phyloP scores from a whole-genome alignment of 805 yeast species.

The Wilhelminamyces savonicus region DNA sequence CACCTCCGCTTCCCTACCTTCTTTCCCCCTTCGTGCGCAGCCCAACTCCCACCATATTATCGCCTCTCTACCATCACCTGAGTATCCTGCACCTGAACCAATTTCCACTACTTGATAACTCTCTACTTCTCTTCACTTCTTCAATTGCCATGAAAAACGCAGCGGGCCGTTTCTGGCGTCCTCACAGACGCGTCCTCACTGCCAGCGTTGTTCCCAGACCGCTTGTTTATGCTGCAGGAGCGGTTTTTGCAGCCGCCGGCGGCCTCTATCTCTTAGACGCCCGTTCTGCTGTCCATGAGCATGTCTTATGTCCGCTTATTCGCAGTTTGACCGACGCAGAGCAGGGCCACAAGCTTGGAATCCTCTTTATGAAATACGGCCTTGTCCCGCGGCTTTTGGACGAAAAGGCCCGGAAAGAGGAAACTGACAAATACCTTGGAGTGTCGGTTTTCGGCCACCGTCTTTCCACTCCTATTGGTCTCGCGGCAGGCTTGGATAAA shows the following conservation, averaged over 20 bases:
- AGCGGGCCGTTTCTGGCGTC: too few relatives aligned
- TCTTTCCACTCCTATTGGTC: conserved; percentile 75
- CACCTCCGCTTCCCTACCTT: too few relatives aligned
- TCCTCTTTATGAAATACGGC: conserved; percentile 63
- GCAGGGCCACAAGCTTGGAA: conserved; percentile 73
- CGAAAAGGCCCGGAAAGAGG: conserved; percentile 40
- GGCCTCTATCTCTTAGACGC: conserved; percentile 67
- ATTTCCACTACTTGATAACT: too few relatives aligned
- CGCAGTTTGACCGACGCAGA: conserved; percentile 76
- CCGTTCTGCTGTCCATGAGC: conserved; percentile 77
- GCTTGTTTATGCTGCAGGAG: conserved; percentile 9
- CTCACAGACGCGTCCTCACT: conserved; percentile 4
- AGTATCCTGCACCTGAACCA: too few relatives aligned
- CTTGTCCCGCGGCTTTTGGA: conserved; percentile 54
- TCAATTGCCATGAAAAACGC: too few relatives aligned
- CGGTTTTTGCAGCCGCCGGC: conserved; percentile 23
- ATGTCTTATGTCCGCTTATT: conserved; percentile 69
- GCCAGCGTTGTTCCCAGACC: conserved; percentile 14
- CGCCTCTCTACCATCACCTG: too few relatives aligned
- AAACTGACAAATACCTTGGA: conserved; percentile 36
- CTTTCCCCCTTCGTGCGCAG: too few relatives aligned
- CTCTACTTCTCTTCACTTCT: too few relatives aligned
- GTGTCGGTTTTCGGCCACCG: conserved; percentile 63
- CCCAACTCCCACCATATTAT: too few relatives aligned
- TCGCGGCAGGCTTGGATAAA: conserved; percentile 95